Conservation (phyloP, 202 grass and related monocot genomes). For the Sporobolus alterniflorus region DNA sequence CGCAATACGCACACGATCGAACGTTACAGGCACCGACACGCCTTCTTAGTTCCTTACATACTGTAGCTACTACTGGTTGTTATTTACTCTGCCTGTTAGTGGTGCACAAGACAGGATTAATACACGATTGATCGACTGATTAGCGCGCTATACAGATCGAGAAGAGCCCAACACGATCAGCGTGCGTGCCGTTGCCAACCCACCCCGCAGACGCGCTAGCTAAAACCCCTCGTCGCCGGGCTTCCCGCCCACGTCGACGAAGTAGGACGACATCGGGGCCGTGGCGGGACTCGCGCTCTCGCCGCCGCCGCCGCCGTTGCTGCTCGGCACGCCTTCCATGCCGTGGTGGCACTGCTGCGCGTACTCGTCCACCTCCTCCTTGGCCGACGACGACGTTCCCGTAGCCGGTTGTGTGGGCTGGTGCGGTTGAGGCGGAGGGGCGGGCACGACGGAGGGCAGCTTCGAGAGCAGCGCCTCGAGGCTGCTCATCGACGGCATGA, state of each 20-base stretch:
- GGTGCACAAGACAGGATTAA: no score
- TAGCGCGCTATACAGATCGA: slow-evolving; percentile 15
- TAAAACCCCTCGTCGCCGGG: slow-evolving; percentile 60
- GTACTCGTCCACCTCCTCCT: slow-evolving; percentile 28
- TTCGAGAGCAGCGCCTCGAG: slow-evolving; percentile 93
- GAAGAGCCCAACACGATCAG: not conserved
- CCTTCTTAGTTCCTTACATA: no score
- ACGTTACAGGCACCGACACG: no score
- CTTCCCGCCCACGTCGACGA: slow-evolving; percentile 59
- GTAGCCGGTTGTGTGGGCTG: no score
- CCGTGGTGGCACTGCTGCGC: slow-evolving; percentile 27
- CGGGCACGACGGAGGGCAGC: slow-evolving; percentile 78
- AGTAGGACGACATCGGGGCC: slow-evolving; percentile 56
- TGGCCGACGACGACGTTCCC: not conserved
- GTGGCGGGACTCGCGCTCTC: not conserved
- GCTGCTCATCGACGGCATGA: slow-evolving; percentile 92
- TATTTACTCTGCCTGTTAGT: no score
- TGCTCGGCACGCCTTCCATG: slow-evolving; percentile 29
- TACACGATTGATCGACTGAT: not conserved
- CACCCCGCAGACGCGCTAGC: no score
- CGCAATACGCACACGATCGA: no score
- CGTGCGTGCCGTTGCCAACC: not conserved
- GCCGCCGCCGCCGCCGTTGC: slow-evolving; percentile 19
- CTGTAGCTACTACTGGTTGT: no score
- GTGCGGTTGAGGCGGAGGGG: not conserved